These are phyloP conservation scores for Arabidopsis hybrid DNA, from an alignment of 441 rosid species.

Conservation along the genomic window DNA sequence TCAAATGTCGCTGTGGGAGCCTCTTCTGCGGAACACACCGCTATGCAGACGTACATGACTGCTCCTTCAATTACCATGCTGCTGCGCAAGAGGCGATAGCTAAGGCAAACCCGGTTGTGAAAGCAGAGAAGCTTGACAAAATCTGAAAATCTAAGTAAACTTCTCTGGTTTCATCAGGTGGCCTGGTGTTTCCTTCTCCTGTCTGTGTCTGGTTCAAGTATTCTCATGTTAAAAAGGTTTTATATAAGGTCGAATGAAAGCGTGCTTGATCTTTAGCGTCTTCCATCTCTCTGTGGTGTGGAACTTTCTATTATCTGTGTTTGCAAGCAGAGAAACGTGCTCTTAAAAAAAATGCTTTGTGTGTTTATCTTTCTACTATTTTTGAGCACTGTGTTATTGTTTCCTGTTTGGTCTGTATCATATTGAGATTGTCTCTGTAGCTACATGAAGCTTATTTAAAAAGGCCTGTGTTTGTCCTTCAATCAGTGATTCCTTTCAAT, in stretches of 20 bases:
- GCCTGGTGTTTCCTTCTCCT: constrained; percentile 19
- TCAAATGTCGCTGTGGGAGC: constrained; percentile 72
- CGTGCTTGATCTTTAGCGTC: constrained; percentile 36
- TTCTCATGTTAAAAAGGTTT: constrained; percentile 42
- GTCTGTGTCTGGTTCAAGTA: constrained; percentile 40
- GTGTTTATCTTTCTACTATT: constrained; percentile 35
- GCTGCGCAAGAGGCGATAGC: constrained; percentile 74
- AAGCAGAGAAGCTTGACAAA: constrained; percentile 76
- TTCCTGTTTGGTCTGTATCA: constrained; percentile 38
- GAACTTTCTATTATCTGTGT: constrained; percentile 34
- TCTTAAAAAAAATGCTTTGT: constrained; percentile 24
- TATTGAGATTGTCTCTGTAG: constrained; percentile 35
- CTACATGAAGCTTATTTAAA: constrained; percentile 22
- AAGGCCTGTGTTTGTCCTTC: constrained; percentile 9
- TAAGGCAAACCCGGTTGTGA: constrained; percentile 73
- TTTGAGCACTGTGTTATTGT: constrained; percentile 33
- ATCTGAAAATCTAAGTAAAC: constrained; percentile 45
- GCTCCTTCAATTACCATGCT: constrained; percentile 63
- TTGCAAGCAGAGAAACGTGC: constrained; percentile 33
- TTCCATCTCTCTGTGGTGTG: constrained; percentile 38
- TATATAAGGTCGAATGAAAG: constrained; percentile 36
- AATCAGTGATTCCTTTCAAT: not conserved
- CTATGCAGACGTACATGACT: constrained; percentile 67
- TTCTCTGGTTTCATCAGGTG: constrained; percentile 29
- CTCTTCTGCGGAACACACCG: constrained; percentile 72